These are phyloP conservation scores for Xanthoconium purpureum DNA, from an alignment of 768 basidiomycete genomes.

Conservation along the genomic window DNA sequence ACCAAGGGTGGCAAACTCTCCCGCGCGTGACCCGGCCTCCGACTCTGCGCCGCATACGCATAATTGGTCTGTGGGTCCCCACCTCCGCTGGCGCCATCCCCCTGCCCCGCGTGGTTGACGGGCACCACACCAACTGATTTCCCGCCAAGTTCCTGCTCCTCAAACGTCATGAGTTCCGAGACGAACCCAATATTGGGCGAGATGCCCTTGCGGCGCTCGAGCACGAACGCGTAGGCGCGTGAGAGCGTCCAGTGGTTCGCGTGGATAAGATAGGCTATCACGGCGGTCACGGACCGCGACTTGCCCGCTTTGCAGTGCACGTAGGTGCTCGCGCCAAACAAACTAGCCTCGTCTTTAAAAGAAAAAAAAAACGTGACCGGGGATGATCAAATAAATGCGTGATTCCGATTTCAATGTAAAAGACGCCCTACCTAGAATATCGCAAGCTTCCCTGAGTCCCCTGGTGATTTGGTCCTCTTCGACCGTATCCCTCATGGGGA, in stretches of 20 bases:
- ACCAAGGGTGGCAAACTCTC: slow-evolving; percentile 56
- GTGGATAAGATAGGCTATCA: slow-evolving; percentile 96
- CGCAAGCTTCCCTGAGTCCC: slow-evolving; percentile 82
- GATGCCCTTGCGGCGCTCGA: slow-evolving; percentile 90
- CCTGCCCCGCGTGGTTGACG: slow-evolving; percentile 10
- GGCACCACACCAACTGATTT: slow-evolving; percentile 29
- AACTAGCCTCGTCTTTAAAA: slow-evolving; percentile 77
- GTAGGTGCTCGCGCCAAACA: slow-evolving; percentile 87
- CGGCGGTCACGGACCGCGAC: slow-evolving; percentile 92
- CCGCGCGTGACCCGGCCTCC: slow-evolving; percentile 62
- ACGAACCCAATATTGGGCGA: slow-evolving; percentile 98
- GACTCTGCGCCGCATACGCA: slow-evolving; percentile 42
- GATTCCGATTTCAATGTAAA: neutral
- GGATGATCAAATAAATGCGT: slow-evolving; percentile 2
- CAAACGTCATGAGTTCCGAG: slow-evolving; percentile 94
- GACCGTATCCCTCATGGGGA: slow-evolving; percentile 93
- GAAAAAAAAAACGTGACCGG: neutral
- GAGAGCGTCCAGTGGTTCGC: slow-evolving; percentile 96
- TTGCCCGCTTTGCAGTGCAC: slow-evolving; percentile 97
- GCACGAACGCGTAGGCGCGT: slow-evolving; percentile 86
- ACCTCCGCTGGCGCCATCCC: slow-evolving; percentile 11
- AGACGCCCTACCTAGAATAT: slow-evolving; percentile 70
- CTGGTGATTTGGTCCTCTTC: slow-evolving; percentile 86
- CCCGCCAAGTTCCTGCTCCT: slow-evolving; percentile 84
- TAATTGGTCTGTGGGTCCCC: slow-evolving; percentile 35